Base-by-base conservation (phyloP, 495 filamentous ascomycete species). In the Annulohypoxylon nitens region DNA sequence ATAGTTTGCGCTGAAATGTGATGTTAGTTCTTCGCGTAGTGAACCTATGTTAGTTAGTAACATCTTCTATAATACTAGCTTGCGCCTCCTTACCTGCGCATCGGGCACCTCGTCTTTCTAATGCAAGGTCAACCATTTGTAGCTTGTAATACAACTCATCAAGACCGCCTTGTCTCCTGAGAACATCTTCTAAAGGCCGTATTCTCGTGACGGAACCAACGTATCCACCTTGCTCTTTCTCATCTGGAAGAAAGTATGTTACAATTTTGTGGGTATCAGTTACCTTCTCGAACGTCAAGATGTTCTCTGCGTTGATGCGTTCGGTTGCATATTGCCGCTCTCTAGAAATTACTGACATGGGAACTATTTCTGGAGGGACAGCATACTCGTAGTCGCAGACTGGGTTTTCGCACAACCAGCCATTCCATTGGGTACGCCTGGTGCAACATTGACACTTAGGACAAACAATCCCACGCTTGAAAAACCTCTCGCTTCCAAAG, bases 1-100 rank as follows among this genome's bases (percentile, higher is more conserved):
- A 79, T 87, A 93, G 78, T 95, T 97, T 9, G 86, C 86, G 1
- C 88, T 83, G 76, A 91, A 97, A 64, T 95, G 92, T 0, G 84
- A 80, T 0, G 90, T 93, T 7, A 90, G 72, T 0, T 87, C 86
- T 54, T 88, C 81, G 20, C 76, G 71, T 43, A 79, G 78, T 39
- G 77, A 70, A 6, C 79, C 81, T 83, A 41, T 0, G 51, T 6
- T 7, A 8, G 37, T 75, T 58, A 73, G 70, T 9, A 68, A 18
- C 12, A 23, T 16, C 16, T 25, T 4, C 23, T 16, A 20, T n/a
- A 33, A 45, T 11, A 47, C 8, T 4, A 26, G 41, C 7, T 59
- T 30, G 11, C 16, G 54, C 36, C 11, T 36, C 64, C 77, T 80
- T 76, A 78, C 79, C 81, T 26, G 54, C n/a, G 5, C 73, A 67